Conservation (phyloP, 306 rosid species). For the Boehmeria nivea region DNA sequence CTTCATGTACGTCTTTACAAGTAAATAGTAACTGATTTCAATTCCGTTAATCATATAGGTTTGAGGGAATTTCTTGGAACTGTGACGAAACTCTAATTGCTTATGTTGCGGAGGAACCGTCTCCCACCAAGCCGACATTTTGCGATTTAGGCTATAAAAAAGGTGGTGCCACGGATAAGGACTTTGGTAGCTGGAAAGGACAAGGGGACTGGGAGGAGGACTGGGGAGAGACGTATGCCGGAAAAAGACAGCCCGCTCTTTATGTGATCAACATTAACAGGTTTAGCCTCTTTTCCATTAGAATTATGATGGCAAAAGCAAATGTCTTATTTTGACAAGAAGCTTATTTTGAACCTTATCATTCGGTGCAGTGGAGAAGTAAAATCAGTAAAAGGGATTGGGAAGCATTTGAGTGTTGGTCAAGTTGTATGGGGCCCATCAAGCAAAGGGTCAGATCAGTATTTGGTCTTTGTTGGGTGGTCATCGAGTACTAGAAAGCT, state of each 20-base stretch:
- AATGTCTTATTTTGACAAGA: constrained; percentile 5
- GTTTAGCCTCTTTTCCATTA: constrained; percentile 24
- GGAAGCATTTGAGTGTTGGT: constrained; percentile 67
- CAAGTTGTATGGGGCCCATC: constrained; percentile 89
- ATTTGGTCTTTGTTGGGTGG: constrained; percentile 87
- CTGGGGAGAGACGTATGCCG: constrained; percentile 88
- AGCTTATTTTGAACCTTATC: constrained; percentile 3
- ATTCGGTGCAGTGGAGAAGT: constrained; percentile 61
- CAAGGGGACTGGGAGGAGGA: constrained; percentile 80
- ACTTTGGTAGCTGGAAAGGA: constrained; percentile 64
- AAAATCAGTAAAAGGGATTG: constrained; percentile 55
- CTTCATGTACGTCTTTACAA: too few relatives aligned
- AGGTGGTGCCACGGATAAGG: constrained; percentile 41
- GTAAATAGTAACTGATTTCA: too few relatives aligned
- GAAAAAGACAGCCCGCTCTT: constrained; percentile 74
- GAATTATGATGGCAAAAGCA: constrained; percentile 14
- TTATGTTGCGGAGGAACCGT: constrained; percentile 79
- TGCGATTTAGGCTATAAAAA: constrained; percentile 45
- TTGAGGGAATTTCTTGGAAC: constrained; percentile 87
- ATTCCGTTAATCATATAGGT: constrained; percentile 54
- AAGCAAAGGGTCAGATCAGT: constrained; percentile 35
- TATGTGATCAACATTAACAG: constrained; percentile 55
- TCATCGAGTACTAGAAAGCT: constrained; percentile 61
- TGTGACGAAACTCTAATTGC: constrained; percentile 58
- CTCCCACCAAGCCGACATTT: constrained; percentile 64